Evolutionary conservation across 345 rosid species (phyloP), one percentile per base, ranked within the genome.

Genomic region (Syzygium oleosum): DNA sequence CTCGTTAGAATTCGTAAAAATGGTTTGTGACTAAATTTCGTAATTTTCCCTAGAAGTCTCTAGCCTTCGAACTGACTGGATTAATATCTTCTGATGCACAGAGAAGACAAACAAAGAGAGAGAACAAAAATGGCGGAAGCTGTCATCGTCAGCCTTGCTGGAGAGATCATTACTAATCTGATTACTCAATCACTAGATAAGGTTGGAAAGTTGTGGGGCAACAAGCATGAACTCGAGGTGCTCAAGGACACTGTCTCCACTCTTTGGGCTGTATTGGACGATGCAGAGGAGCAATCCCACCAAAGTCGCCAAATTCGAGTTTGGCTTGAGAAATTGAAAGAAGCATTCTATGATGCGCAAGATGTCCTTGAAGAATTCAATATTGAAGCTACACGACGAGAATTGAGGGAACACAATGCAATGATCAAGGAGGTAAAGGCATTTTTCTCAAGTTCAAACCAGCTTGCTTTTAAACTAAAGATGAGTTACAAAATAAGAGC

Each of bases 281-380:
- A 88, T 56, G 92, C 89, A 22, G 89, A 89, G 59, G 78, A n/a
- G 52, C 29, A 15, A 63, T 61, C 25, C 43, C 4, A 78, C 53
- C 16, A 56, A 34, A 85, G 13, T n/a, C 21, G 19, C 7, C 79
- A 54, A 68, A 84, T 88, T 58, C 49, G 46, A 59, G 86, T 3
- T 34, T 92, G 94, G 91, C 52, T 93, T 14, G 65, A 34, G 9
- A 63, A 77, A 27, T 85, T 93, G 34, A 90, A 85, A 59, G 91
- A 84, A 4, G 91, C 83, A 1, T 38, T 89, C 5, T 90, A 87
- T 65, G 93, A 92, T 3, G 90, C 89, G 0, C 90, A 93, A 19
- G 94, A 91, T 25, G 51, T 91, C 87, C 86, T 90, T 5, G 91
- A 91, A 73, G 92, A 90, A 29, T 68, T 93, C 77, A 84, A 89